Percentiles rank a stretch among this genome's conserved stretches.
phyloP scores from a whole-genome alignment of 352 stramenopile genomes.

The Globisporangium viniferum region DNA sequence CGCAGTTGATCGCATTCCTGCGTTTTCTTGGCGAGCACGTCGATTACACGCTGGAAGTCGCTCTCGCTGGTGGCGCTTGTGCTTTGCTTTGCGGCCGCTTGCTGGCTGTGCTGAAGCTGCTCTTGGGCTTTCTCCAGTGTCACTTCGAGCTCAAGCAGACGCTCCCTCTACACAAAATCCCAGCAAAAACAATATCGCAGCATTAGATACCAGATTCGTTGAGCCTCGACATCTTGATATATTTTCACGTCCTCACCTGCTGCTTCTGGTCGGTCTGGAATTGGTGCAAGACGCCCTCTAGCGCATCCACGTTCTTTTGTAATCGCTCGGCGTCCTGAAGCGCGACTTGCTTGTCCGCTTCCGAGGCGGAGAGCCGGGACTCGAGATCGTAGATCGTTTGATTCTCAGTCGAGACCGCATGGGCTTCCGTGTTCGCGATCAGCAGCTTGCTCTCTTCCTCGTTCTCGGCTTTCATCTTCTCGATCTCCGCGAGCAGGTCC shows the following conservation, averaged over 20 bases:
- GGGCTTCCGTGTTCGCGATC: slow-evolving; percentile 41
- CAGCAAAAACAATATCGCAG: not conserved
- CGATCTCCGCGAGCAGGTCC: slow-evolving; percentile 47
- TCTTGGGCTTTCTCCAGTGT: slow-evolving; percentile 28
- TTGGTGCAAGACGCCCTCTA: slow-evolving; percentile 63
- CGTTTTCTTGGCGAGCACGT: slow-evolving; percentile 53
- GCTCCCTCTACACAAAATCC: slow-evolving; percentile 29
- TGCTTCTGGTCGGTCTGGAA: slow-evolving; percentile 63
- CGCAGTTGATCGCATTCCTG: slow-evolving; percentile 68
- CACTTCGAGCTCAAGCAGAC: slow-evolving; percentile 44
- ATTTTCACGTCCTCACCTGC: slow-evolving; percentile 17
- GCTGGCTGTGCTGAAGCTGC: slow-evolving; percentile 20
- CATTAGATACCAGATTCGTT: not conserved
- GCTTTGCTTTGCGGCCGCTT: not conserved
- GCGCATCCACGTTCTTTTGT: slow-evolving; percentile 45
- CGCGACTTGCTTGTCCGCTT: slow-evolving; percentile 63
- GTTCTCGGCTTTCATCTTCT: slow-evolving; percentile 37
- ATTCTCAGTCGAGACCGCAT: slow-evolving; percentile 46
- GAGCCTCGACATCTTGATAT: not conserved
- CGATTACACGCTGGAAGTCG: slow-evolving; percentile 53
- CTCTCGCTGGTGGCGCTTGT: slow-evolving; percentile 21
- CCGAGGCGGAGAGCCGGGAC: slow-evolving; percentile 39
- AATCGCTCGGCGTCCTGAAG: slow-evolving; percentile 55
- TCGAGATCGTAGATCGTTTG: slow-evolving; percentile 68
- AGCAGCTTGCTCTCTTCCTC: slow-evolving; percentile 54